Conservation (phyloP, 1,284 basidiomycete genomes). For the Moesziomyces sp. region DNA sequence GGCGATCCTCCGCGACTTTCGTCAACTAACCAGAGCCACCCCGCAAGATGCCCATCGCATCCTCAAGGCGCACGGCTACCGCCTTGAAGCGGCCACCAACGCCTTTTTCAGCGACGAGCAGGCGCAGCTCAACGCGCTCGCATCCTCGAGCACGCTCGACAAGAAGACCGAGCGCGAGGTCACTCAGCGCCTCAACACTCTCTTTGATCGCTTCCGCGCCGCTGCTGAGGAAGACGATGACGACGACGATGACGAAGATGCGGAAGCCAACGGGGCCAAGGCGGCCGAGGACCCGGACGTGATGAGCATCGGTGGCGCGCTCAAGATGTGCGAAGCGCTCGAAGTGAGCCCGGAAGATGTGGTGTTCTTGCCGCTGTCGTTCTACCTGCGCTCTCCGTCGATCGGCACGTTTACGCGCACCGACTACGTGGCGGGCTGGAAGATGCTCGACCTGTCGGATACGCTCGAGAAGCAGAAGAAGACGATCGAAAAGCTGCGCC, state of each 20-base stretch:
- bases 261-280: conserved; percentile 7
- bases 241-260: conserved; percentile 20
- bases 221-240: conserved; percentile 20
- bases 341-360: conserved; percentile 60
- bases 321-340: conserved; percentile 60
- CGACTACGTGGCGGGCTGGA: conserved; percentile 62
- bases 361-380: conserved; percentile 62
- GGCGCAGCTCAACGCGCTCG: conserved; percentile 48
- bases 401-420: conserved; percentile 59
- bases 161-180: conserved; percentile 53
- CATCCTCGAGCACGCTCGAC: conserved; percentile 24
- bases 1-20: conserved; percentile 47
- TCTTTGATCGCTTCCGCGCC: conserved; percentile 76
- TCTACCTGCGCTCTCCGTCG: conserved; percentile 58
- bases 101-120: conserved; percentile 74
- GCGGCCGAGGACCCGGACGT: conserved; percentile 49
- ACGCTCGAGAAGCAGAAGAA: conserved; percentile 55
- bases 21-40: conserved; percentile 51
- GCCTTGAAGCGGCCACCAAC: conserved; percentile 80
- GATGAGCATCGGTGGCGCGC: conserved; percentile 62
- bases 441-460: conserved; percentile 50
- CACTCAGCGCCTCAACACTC: conserved; percentile 71
- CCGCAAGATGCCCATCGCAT: conserved; percentile 76
- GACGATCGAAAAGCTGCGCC: conserved; percentile 42
- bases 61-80: conserved; percentile 76